Evolutionary conservation across 305 asterid species (phyloP).

Genomic region (Fraxinus sp.): DNA sequence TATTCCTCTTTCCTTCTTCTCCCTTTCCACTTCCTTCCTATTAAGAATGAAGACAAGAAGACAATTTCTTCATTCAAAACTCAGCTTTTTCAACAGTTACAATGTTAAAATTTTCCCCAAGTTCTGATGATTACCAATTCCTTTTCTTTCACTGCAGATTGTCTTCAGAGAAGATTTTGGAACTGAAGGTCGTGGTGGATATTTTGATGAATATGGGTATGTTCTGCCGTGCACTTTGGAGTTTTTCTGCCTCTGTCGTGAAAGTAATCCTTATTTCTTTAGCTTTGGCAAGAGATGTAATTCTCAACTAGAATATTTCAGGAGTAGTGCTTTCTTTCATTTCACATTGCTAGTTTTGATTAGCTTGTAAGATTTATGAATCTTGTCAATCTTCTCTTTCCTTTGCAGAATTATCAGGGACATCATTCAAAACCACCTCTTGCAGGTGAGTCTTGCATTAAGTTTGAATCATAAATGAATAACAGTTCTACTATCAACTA

Average conservation of each 20-base stretch:
- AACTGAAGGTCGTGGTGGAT: conserved; percentile 62
- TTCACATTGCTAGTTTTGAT: not conserved
- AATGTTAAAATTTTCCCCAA: not conserved
- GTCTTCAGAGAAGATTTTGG: conserved; percentile 66
- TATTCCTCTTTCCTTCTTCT: not conserved
- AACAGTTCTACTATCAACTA: not conserved
- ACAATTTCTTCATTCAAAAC: not conserved
- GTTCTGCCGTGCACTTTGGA: not conserved
- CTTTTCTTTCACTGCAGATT: conserved; percentile 33
- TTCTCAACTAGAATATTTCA: not conserved
- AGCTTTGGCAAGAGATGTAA: not conserved
- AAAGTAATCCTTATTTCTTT: not conserved
- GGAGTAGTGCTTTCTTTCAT: not conserved
- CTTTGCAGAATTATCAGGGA: conserved; percentile 83
- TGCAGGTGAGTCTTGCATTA: conserved; percentile 60
- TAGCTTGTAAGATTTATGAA: not conserved
- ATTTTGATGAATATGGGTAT: conserved; percentile 60
- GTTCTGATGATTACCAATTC: not conserved
- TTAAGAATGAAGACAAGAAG: not conserved
- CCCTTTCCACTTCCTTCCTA: not conserved
- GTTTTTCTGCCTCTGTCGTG: not conserved
- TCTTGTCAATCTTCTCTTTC: conserved; percentile 9
- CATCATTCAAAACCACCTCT: conserved; percentile 77
- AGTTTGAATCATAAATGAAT: not conserved
- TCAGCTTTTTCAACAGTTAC: not conserved